phyloP scores from a whole-genome alignment of 371 early-diverging fungal species.

The Mortierella sp. region DNA sequence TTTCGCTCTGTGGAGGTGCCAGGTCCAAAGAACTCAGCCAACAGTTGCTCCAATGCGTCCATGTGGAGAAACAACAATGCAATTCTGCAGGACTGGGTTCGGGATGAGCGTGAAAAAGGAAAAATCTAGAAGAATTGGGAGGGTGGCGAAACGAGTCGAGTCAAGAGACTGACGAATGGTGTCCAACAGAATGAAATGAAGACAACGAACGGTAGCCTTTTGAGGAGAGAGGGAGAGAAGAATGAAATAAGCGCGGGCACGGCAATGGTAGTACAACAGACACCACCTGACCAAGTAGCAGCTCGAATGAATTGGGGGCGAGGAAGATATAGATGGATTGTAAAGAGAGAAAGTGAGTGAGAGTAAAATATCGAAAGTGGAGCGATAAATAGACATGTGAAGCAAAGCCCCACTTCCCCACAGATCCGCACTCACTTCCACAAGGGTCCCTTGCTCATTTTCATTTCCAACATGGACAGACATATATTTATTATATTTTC shows the following conservation, averaged over 20 bases:
- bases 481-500: not conserved
- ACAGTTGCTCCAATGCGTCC: slow-evolving; percentile 44
- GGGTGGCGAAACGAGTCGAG: not conserved
- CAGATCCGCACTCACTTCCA: not conserved
- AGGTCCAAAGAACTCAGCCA: slow-evolving; percentile 52
- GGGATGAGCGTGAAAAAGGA: not conserved
- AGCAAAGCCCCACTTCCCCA: not conserved
- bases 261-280: slow-evolving; percentile 13
- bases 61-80: slow-evolving; percentile 18
- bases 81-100: not conserved
- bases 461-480: not conserved
- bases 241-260: not conserved
- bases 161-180: not conserved
- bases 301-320: not conserved
- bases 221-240: slow-evolving; percentile 5
- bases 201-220: not conserved
- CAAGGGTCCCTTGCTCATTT: slow-evolving; percentile 2
- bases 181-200: no score
- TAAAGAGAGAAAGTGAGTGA: not conserved
- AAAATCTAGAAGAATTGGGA: not conserved
- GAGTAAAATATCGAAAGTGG: not conserved
- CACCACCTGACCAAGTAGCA: slow-evolving; percentile 9
- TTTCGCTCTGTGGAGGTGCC: slow-evolving; percentile 45
- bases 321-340: not conserved
- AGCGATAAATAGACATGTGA: no score